Percentiles rank a stretch among this genome's conserved stretches.
Conservation (phyloP, 1,284 basidiomycete genomes). For the Ceratobasidium sp. region DNA sequence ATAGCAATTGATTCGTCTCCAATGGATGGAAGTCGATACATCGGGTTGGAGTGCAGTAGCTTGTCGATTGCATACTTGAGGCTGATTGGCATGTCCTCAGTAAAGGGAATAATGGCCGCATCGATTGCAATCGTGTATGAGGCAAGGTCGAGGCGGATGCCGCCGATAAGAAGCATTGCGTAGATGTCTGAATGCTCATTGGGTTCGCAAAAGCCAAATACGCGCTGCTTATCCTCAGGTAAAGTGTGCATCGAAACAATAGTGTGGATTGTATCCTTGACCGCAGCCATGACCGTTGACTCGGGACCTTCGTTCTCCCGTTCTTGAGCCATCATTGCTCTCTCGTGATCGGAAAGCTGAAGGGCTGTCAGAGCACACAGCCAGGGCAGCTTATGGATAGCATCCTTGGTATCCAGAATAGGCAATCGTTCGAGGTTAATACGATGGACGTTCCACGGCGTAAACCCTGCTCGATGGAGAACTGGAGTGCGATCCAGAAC, state of each 20-base stretch:
- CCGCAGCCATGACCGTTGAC: not conserved
- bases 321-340: slow-evolving; percentile 37
- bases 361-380: not conserved
- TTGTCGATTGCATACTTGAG: not conserved
- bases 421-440: slow-evolving; percentile 47
- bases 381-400: slow-evolving; percentile 9
- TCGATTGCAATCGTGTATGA: slow-evolving; percentile 58
- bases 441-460: slow-evolving; percentile 50
- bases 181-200: not conserved
- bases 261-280: slow-evolving; percentile 4
- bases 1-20: not conserved
- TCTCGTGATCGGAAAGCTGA: slow-evolving; percentile 49
- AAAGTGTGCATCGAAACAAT: not conserved
- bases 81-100: not conserved
- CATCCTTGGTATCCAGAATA: slow-evolving; percentile 40
- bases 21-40: not conserved
- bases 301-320: not conserved
- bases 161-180: not conserved
- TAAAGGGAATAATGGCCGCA: not conserved
- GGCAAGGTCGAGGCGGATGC: slow-evolving; percentile 51
- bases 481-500: slow-evolving; percentile 51
- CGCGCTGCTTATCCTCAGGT: not conserved
- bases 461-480: not conserved
- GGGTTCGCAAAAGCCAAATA: not conserved
- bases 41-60: not conserved